Evolutionary conservation across 1,284 basidiomycete species (phyloP).

Genomic region (Pseudozyma flocculosa): DNA sequence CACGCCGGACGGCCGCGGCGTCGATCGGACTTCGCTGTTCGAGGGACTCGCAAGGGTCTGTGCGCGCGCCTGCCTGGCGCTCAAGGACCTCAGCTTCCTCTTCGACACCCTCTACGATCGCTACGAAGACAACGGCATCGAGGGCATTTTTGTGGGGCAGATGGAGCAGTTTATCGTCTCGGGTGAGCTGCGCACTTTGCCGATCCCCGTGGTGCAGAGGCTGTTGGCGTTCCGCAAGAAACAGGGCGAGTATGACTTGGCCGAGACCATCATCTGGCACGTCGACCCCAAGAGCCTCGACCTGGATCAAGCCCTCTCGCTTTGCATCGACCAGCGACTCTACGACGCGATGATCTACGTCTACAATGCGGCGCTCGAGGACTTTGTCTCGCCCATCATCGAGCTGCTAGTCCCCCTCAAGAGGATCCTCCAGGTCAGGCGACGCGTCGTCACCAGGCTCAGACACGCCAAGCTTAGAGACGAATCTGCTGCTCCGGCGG

Average conservation of each 20-base stretch:
- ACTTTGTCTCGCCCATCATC: conserved; percentile 86
- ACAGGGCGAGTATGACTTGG: conserved; percentile 70
- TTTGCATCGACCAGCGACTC: conserved; percentile 79
- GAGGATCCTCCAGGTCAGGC: conserved; percentile 1
- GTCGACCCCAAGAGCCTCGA: conserved; percentile 88
- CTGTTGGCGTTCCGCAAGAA: conserved; percentile 78
- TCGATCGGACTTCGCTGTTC: conserved; percentile 86
- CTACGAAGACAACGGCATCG: conserved; percentile 81
- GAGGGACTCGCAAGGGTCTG: conserved; percentile 81
- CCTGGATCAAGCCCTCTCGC: conserved; percentile 83
- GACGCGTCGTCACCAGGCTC: not conserved
- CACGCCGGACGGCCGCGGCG: conserved; percentile 79
- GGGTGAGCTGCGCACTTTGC: conserved; percentile 71
- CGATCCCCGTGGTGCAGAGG: conserved; percentile 79
- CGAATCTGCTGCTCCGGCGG: no score
- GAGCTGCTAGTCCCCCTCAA: conserved; percentile 64
- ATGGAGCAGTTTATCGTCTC: conserved; percentile 82
- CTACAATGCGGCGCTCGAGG: conserved; percentile 80
- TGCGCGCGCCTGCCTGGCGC: conserved; percentile 76
- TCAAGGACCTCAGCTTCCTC: conserved; percentile 78
- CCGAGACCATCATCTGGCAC: conserved; percentile 91
- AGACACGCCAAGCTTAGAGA: conserved; percentile 50
- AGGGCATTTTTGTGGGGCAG: conserved; percentile 80
- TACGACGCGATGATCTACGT: conserved; percentile 95
- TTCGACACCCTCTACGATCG: conserved; percentile 86